A percentile compares a stretch with the other conserved stretches of the same genome.
Evolutionary conservation across 495 filamentous ascomycete genomes (phyloP).

Genomic region (Penicillium atrosanguineum): DNA sequence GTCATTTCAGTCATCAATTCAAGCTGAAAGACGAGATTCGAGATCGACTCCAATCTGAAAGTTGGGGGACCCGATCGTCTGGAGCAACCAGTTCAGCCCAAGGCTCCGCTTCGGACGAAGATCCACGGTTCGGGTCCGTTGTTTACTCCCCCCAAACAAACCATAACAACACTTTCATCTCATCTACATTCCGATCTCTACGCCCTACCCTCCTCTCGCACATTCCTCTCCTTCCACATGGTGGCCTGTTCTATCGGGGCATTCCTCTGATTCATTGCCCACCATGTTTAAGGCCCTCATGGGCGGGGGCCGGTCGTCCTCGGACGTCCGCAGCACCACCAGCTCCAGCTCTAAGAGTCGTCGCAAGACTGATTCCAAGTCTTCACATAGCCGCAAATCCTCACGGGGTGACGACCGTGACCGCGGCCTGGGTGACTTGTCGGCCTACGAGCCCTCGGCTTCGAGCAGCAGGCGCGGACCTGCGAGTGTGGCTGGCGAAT

Average conservation of each 20-base stretch:
- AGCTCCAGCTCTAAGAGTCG: constrained; percentile 35
- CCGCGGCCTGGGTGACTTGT: constrained; percentile 43
- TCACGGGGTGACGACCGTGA: constrained; percentile 57
- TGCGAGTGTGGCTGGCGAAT: constrained; percentile 42
- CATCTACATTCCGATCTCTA: constrained; percentile 9
- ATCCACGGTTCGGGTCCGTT: constrained; percentile 46
- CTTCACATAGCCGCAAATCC: constrained; percentile 46
- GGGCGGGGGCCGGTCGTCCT: constrained; percentile 42
- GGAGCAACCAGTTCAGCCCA: constrained; percentile 25
- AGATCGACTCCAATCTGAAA: neutral
- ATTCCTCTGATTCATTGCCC: constrained; percentile 30
- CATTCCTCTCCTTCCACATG: constrained; percentile 35
- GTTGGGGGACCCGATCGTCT: constrained; percentile 21
- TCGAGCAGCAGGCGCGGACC: constrained; percentile 37
- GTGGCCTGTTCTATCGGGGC: constrained; percentile 24
- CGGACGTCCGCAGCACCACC: constrained; percentile 34
- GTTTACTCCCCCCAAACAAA: constrained; percentile 33
- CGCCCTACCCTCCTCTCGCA: constrained; percentile 5
- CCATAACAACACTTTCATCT: constrained; percentile 21
- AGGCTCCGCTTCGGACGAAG: constrained; percentile 19
- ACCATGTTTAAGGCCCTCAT: constrained; percentile 48
- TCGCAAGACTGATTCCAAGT: constrained; percentile 37
- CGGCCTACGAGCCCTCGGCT: constrained; percentile 34
- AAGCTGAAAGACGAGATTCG: neutral
- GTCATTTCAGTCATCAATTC: neutral